Evolutionary conservation across 1,284 basidiomycete genomes (phyloP).

Genomic region (Inonotus hispidus): DNA sequence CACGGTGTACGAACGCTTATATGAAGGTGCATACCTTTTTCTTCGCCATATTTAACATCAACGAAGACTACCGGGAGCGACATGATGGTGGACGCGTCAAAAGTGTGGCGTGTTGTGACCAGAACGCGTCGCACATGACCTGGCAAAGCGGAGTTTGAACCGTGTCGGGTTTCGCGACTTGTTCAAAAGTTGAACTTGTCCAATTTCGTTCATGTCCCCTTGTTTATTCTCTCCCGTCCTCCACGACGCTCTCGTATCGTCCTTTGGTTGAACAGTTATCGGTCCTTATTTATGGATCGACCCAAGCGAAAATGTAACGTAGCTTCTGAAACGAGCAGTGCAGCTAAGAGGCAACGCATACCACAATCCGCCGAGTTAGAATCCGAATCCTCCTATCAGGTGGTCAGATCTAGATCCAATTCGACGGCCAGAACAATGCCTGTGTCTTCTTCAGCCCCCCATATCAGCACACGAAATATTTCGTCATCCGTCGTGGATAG

Average conservation of each 20-base stretch:
- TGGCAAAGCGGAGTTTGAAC: constrained; percentile 8
- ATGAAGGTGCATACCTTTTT: constrained; percentile 30
- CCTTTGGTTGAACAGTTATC: background rate
- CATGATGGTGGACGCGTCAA: constrained; percentile 26
- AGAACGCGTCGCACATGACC: constrained; percentile 6
- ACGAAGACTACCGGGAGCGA: constrained; percentile 47
- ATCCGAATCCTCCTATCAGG: background rate
- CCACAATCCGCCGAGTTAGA: background rate
- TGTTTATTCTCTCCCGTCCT: background rate
- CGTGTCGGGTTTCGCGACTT: background rate
- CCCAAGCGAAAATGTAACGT: background rate
- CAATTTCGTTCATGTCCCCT: background rate
- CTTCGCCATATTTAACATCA: constrained; percentile 44
- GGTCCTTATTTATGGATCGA: background rate
- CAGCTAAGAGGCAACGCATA: background rate
- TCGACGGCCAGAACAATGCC: background rate
- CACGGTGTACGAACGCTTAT: constrained; percentile 6
- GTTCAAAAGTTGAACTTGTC: background rate
- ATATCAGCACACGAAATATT: background rate
- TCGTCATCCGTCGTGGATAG: background rate
- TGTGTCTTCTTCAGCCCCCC: background rate
- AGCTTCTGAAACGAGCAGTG: constrained; percentile 1
- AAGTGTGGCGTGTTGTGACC: background rate
- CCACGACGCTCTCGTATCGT: background rate
- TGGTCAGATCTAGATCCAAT: background rate